Conservation (phyloP, 2,329 filamentous ascomycete species). For the Parastagonospora nodorum region DNA sequence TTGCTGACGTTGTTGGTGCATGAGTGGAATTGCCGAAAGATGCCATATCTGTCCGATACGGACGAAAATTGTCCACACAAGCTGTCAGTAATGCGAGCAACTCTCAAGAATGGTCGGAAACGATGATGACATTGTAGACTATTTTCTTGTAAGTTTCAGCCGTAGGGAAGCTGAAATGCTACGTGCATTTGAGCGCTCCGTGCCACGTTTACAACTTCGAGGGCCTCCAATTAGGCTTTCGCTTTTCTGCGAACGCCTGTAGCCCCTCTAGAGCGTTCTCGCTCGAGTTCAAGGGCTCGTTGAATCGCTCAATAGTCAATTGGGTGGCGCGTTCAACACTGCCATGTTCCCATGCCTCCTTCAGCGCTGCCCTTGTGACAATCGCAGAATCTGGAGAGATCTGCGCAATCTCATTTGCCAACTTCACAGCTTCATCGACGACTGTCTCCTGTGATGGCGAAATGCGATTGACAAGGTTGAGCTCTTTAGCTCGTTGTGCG, state of each 20-base stretch:
- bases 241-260: slow-evolving; percentile 58
- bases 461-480: slow-evolving; percentile 50
- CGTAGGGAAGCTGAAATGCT: neutral
- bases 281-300: slow-evolving; percentile 46
- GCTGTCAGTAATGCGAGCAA: neutral
- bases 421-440: slow-evolving; percentile 43
- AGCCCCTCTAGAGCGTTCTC: slow-evolving; percentile 58
- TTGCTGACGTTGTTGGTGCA: neutral
- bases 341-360: slow-evolving; percentile 40
- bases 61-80: neutral
- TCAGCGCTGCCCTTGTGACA: slow-evolving; percentile 42
- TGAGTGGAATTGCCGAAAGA: slow-evolving; percentile 14
- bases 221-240: slow-evolving; percentile 55
- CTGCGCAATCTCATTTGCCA: slow-evolving; percentile 41
- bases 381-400: slow-evolving; percentile 47
- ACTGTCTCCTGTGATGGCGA: slow-evolving; percentile 41
- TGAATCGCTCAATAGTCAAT: slow-evolving; percentile 51
- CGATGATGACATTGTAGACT: neutral
- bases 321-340: slow-evolving; percentile 49
- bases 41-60: slow-evolving; percentile 8
- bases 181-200: neutral
- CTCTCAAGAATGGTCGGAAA: neutral
- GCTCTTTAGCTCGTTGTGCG: slow-evolving; percentile 52
- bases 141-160: neutral
- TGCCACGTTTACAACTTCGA: slow-evolving; percentile 50